A percentile compares a stretch with the other conserved stretches of the same genome.
These are phyloP conservation scores for Umbelopsis ramanniana DNA, from an alignment of 192 early-diverging fungal genomes.

Conservation along the genomic window DNA sequence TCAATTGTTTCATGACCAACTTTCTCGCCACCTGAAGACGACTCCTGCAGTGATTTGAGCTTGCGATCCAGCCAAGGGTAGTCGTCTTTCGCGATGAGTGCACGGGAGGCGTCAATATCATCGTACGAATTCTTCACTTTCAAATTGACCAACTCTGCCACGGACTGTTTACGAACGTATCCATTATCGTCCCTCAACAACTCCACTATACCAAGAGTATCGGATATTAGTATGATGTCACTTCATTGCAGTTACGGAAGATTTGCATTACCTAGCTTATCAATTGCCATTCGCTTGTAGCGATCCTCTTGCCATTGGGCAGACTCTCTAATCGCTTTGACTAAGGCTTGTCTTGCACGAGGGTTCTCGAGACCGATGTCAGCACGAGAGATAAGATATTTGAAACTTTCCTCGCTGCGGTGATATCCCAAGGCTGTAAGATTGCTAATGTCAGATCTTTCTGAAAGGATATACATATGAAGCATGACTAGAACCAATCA, in stretches of 20 bases:
- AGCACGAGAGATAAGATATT: conserved; percentile 36
- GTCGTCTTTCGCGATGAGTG: conserved; percentile 22
- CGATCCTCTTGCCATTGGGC: conserved; percentile 30
- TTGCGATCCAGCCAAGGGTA: conserved; percentile 25
- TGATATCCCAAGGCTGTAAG: conserved; percentile 38
- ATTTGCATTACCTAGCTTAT: conserved; percentile 14
- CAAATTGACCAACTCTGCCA: conserved; percentile 4
- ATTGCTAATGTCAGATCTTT: background rate
- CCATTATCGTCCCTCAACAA: conserved; percentile 17
- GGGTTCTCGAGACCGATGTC: conserved; percentile 28
- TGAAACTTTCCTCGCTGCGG: conserved; percentile 44
- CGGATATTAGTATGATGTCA: background rate
- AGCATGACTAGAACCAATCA: background rate
- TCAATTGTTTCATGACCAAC: conserved; percentile 26
- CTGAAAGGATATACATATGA: background rate
- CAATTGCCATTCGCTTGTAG: conserved; percentile 24
- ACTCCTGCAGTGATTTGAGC: conserved; percentile 6
- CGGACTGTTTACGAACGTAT: background rate
- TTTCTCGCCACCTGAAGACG: background rate
- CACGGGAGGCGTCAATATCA: conserved; percentile 17
- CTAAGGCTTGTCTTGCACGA: background rate
- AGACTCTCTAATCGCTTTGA: conserved; percentile 2
- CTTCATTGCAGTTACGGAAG: too few species aligned
- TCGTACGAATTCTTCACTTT: background rate
- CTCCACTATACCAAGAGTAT: conserved; percentile 11